Evolutionary conservation across 2,329 filamentous ascomycete genomes (phyloP).

Genomic region (Verticillium klebahnii): DNA sequence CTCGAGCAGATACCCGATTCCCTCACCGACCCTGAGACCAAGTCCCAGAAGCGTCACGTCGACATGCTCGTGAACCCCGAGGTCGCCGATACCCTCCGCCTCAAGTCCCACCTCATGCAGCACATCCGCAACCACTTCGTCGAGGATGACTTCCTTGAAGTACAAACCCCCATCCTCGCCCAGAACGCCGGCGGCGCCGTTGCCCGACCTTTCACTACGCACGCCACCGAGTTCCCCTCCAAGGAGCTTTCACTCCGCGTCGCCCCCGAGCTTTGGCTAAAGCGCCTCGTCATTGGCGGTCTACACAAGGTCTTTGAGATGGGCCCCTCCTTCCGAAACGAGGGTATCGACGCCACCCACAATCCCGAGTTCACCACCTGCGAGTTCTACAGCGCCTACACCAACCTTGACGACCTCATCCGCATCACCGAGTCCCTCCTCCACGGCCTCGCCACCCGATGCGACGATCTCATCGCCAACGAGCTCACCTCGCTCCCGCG

Average conservation of each 20-base stretch:
- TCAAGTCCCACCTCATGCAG: slow-evolving; percentile 71
- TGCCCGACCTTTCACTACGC: slow-evolving; percentile 80
- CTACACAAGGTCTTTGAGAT: slow-evolving; percentile 91
- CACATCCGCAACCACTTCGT: slow-evolving; percentile 71
- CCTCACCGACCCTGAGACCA: slow-evolving; percentile 66
- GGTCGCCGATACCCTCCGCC: slow-evolving; percentile 63
- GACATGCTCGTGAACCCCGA: slow-evolving; percentile 75
- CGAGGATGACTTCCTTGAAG: slow-evolving; percentile 71
- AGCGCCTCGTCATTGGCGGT: slow-evolving; percentile 83
- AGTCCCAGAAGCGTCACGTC: slow-evolving; percentile 74
- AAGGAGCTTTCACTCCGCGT: slow-evolving; percentile 75
- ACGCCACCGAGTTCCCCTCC: slow-evolving; percentile 69
- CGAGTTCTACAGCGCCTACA: slow-evolving; percentile 91
- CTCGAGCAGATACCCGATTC: slow-evolving; percentile 73
- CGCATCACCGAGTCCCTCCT: slow-evolving; percentile 70
- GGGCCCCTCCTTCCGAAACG: slow-evolving; percentile 87
- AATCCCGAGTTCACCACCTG: slow-evolving; percentile 98
- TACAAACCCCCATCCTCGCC: slow-evolving; percentile 85
- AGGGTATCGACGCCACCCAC: slow-evolving; percentile 85
- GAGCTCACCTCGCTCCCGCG: slow-evolving; percentile 40
- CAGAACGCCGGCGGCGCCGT: slow-evolving; percentile 80
- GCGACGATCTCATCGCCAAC: slow-evolving; percentile 37
- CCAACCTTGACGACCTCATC: slow-evolving; percentile 71
- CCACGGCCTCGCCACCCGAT: slow-evolving; percentile 49
- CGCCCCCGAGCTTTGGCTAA: slow-evolving; percentile 92